Conservation (phyloP, 2,329 filamentous ascomycete genomes). For the Aspergillus ustus region DNA sequence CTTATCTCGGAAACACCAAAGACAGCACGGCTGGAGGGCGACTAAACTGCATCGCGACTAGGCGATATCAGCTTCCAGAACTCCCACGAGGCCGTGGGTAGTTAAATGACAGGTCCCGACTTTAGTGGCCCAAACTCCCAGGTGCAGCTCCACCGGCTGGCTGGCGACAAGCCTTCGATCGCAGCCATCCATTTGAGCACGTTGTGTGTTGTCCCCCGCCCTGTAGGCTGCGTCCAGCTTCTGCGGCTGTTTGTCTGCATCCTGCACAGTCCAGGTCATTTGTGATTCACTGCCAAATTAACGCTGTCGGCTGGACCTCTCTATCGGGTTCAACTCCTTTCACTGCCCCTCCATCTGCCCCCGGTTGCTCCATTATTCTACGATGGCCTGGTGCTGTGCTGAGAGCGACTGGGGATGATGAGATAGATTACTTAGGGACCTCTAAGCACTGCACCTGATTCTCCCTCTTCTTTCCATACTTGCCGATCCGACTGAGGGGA, state of each 20-base stretch:
- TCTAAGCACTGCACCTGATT: not conserved
- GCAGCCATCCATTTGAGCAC: constrained; percentile 30
- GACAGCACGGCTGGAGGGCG: not conserved
- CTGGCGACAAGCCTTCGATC: constrained; percentile 18
- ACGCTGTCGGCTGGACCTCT: not conserved
- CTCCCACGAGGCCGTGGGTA: not conserved
- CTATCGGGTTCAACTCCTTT: not conserved
- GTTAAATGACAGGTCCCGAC: not conserved
- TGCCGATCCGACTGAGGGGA: constrained; percentile 21
- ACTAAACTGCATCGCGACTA: constrained; percentile 4
- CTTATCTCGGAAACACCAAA: not conserved
- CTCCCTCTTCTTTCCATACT: constrained; percentile 5
- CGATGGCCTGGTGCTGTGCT: constrained; percentile 9
- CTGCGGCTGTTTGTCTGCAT: constrained; percentile 6
- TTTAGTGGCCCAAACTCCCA: constrained; percentile 6
- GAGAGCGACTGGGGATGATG: constrained; percentile 19
- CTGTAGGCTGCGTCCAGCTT: not conserved
- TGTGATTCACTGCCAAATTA: not conserved
- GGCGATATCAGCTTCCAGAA: not conserved
- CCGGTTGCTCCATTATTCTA: constrained; percentile 11
- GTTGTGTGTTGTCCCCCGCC: constrained; percentile 21
- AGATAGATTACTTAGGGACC: not conserved
- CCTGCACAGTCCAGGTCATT: not conserved
- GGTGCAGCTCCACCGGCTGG: constrained; percentile 13
- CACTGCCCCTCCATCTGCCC: constrained; percentile 11